A percentile compares a stretch with the other conserved stretches of the same genome.
These are phyloP conservation scores for Podospora pseudocomata DNA, from an alignment of 495 filamentous ascomycete species.

Conservation along the genomic window DNA sequence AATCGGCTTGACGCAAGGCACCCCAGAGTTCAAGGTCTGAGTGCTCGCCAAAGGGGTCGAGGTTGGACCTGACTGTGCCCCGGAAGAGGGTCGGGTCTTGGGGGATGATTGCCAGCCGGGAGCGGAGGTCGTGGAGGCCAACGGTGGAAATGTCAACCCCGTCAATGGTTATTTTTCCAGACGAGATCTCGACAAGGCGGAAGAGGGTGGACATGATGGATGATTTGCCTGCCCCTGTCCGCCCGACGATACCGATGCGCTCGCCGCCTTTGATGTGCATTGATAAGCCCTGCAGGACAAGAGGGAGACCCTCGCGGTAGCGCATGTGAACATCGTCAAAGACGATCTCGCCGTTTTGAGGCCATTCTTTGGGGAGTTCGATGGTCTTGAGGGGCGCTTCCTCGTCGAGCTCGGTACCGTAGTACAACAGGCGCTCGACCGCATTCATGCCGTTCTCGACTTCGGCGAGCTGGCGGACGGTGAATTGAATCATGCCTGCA, in stretches of 20 bases:
- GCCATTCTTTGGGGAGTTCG: conserved; percentile 70
- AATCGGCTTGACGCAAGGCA: conserved; percentile 75
- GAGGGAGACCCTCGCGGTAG: conserved; percentile 75
- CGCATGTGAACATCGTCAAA: conserved; percentile 89
- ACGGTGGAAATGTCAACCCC: conserved; percentile 82
- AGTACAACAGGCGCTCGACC: conserved; percentile 90
- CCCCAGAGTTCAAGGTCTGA: conserved; percentile 84
- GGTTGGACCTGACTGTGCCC: conserved; percentile 83
- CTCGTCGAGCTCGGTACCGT: conserved; percentile 80
- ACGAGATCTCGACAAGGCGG: conserved; percentile 79
- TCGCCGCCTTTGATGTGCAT: conserved; percentile 81
- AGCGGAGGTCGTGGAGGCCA: conserved; percentile 81
- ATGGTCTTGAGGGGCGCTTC: conserved; percentile 76
- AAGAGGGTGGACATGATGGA: conserved; percentile 93
- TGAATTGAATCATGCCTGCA: conserved; percentile 95
- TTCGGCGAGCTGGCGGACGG: conserved; percentile 89
- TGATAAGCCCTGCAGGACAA: conserved; percentile 73
- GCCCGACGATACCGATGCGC: conserved; percentile 88
- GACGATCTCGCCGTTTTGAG: conserved; percentile 75
- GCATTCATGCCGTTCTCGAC: conserved; percentile 98
- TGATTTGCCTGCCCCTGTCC: conserved; percentile 92
- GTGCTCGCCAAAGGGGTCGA: conserved; percentile 90
- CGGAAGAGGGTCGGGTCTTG: conserved; percentile 95
- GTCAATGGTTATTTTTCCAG: conserved; percentile 84
- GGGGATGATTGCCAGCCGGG: conserved; percentile 88